Evolutionary conservation across 1,284 basidiomycete genomes (phyloP), one percentile per base, ranked within the genome.

Genomic region (Ganoderma resinaceum): DNA sequence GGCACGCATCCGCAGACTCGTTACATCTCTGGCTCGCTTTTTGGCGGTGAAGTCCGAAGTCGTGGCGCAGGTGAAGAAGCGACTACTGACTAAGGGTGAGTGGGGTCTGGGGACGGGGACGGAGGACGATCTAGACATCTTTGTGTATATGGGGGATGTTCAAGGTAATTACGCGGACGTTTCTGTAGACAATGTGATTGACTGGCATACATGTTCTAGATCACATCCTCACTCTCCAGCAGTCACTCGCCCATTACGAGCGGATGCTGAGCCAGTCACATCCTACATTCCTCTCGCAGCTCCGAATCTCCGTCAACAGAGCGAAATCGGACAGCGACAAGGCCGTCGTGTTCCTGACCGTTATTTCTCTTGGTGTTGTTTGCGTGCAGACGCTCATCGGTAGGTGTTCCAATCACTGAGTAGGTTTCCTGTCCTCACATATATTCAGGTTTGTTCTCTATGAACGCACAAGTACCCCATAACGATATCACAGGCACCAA

Each of bases 111-210:
- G 81, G 63, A 78, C 83, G 69, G 79, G 80, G 2, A 76, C 74
- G 20, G 80, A 76, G 26, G 86, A 89, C 43, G 85, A 87, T 63
- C 75, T 85, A n/a, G 92, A 94, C 72, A 86, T 95, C 43, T 91
- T 88, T 6, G 94, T 96, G 20, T 96, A 98, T 78, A 89, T 98
- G 82, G 95, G 95, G 58, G 97, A 99, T 79, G 88, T 99, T 3
- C 94, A 97, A 84, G 96, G 95, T 95, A 71, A 31, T 6, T 1
- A 40, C 42, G n/a, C 52, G 57, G 16, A 20, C n/a, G 23, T 5
- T 57, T 16, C 40, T 8, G 38, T 29, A 14, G 38, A 61, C 3
- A 6, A 33, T 23, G 31, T 4, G n/a, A 18, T 31, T 61, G 12
- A 58, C 64, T 64, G 33, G 66, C n/a, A n/a, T n/a, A 65, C 57